phyloP scores from a whole-genome alignment of 2,329 filamentous ascomycete species.

The Colletotrichum sp. region DNA sequence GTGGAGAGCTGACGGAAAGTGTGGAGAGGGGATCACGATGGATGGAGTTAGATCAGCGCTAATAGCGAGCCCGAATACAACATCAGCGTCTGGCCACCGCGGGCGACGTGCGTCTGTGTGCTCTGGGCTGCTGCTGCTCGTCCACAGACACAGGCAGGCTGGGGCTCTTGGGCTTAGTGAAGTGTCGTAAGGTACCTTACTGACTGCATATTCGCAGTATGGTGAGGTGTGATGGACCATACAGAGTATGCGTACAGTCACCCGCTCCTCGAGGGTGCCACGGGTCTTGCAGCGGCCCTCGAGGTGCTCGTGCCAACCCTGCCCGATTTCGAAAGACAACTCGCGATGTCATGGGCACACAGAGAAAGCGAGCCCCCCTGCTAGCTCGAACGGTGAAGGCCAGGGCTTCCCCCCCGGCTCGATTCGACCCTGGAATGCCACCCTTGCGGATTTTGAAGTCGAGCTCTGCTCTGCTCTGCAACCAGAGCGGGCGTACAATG shows the following conservation, averaged over 20 bases:
- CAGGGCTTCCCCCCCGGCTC: constrained; percentile 5
- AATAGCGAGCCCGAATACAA: not conserved
- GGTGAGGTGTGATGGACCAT: not conserved
- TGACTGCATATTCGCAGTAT: not conserved
- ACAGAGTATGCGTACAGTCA: not conserved
- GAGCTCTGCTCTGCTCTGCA: not conserved
- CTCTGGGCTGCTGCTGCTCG: not conserved
- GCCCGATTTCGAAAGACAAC: not conserved
- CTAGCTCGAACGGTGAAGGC: constrained; percentile 7
- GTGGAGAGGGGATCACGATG: constrained; percentile 7
- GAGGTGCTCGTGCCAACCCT: constrained; percentile 7
- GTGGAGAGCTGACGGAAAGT: not conserved
- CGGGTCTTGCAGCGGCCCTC: not conserved
- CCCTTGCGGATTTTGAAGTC: not conserved
- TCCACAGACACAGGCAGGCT: not conserved
- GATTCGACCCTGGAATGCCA: not conserved
- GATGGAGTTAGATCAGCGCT: constrained; percentile 1
- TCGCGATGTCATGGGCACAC: not conserved
- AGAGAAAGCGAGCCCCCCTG: not conserved
- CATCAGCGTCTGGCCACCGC: not conserved
- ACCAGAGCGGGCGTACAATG: not conserved
- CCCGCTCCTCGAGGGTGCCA: not conserved
- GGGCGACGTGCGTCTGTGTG: not conserved
- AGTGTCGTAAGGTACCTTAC: not conserved
- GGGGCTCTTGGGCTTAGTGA: not conserved